A percentile compares a stretch with the other conserved stretches of the same genome.
phyloP scores from a whole-genome alignment of 176 grass and related monocot species.

The Chrysopogon serrulatus region DNA sequence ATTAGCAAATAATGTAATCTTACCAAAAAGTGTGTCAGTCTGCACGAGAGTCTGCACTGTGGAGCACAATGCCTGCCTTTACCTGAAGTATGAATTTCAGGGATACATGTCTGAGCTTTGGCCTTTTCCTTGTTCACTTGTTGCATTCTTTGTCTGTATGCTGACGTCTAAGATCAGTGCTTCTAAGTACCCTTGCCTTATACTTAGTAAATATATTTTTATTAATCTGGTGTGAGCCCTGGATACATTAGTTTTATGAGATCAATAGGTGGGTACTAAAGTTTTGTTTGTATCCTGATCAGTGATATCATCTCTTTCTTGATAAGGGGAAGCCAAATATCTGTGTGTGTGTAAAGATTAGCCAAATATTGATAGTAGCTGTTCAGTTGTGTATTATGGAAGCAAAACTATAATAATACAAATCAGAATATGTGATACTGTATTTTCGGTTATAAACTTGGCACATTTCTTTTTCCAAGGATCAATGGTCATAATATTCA shows the following conservation, averaged over 20 bases:
- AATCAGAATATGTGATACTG: neutral
- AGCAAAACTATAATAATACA: neutral
- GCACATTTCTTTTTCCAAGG: neutral
- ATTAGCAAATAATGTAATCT: neutral
- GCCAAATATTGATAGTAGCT: neutral
- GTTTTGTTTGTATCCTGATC: neutral
- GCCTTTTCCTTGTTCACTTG: neutral
- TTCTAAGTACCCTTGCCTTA: neutral
- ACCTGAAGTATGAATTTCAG: conserved; percentile 11
- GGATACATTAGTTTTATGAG: neutral
- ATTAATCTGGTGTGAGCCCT: neutral
- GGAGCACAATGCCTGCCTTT: neutral
- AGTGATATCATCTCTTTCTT: neutral
- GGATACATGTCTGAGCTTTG: neutral
- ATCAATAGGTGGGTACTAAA: neutral
- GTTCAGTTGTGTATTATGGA: neutral
- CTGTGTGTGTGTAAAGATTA: neutral
- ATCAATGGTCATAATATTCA: neutral
- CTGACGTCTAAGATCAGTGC: neutral
- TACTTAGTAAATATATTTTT: neutral
- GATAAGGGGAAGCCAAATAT: neutral
- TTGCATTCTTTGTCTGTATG: neutral
- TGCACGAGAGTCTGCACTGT: no score
- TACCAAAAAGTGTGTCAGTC: neutral
- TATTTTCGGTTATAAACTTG: neutral